Conservation (phyloP, 2,329 filamentous ascomycete genomes). For the Paracamarosporium sp. region DNA sequence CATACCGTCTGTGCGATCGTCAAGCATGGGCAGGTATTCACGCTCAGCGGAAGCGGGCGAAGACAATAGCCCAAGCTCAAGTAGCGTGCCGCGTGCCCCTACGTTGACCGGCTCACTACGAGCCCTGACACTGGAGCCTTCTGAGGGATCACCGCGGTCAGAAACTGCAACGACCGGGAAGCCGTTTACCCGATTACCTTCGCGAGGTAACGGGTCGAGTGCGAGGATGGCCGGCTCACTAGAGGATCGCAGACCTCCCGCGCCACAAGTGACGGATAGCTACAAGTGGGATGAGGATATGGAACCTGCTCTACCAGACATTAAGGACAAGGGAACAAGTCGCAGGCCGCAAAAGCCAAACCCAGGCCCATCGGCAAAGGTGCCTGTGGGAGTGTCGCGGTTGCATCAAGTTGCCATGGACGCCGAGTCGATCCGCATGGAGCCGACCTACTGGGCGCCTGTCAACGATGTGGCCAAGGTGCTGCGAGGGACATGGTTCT, state of each 20-base stretch:
- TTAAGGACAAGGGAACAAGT: conserved; percentile 37
- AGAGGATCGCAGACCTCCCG: conserved; percentile 40
- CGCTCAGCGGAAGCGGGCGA: conserved; percentile 35
- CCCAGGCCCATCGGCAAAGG: conserved; percentile 58
- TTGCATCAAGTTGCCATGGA: conserved; percentile 88
- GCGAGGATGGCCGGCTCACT: conserved; percentile 28
- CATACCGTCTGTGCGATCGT: conserved; percentile 31
- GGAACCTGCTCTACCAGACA: conserved; percentile 37
- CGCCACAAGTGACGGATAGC: conserved; percentile 52
- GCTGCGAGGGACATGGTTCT: conserved; percentile 93
- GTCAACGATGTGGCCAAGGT: conserved; percentile 87
- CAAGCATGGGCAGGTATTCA: conserved; percentile 34
- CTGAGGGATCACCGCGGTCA: conserved; percentile 33
- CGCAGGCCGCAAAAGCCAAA: conserved; percentile 29
- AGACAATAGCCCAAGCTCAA: conserved; percentile 30
- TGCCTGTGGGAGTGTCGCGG: conserved; percentile 88
- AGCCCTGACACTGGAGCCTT: conserved; percentile 31
- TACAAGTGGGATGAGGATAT: conserved; percentile 57
- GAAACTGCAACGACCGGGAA: conserved; percentile 53
- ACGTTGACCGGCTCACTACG: conserved; percentile 37
- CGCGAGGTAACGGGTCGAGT: conserved; percentile 44
- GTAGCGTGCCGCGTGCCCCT: conserved; percentile 26
- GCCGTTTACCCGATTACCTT: conserved; percentile 59
- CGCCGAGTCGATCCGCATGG: conserved; percentile 69
- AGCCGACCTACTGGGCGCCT: conserved; percentile 97